Evolutionary conservation across 2,329 filamentous ascomycete species (phyloP).

Genomic region (Pestalotiopsis fici): DNA sequence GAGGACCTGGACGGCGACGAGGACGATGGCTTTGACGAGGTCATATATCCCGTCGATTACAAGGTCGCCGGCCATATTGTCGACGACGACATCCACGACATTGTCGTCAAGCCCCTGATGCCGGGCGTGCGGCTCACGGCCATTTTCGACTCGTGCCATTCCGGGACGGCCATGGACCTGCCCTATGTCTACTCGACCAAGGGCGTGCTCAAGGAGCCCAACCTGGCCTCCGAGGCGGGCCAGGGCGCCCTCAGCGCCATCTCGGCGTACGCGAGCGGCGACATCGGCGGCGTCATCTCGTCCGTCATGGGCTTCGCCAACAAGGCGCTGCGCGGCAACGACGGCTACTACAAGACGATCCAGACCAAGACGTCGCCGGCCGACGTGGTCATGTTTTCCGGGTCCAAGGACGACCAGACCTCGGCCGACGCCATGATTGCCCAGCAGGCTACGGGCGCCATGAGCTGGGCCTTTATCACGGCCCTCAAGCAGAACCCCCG

Average conservation of each 20-base stretch:
- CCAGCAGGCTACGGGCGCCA: conserved; percentile 90
- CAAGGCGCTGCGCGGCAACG: conserved; percentile 79
- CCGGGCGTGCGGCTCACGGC: conserved; percentile 60
- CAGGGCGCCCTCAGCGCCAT: conserved; percentile 63
- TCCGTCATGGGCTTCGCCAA: conserved; percentile 85
- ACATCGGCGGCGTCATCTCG: conserved; percentile 79
- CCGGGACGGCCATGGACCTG: conserved; percentile 65
- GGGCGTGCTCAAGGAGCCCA: conserved; percentile 68
- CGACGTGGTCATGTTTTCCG: conserved; percentile 97
- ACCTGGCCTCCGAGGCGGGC: conserved; percentile 67
- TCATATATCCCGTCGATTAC: conserved; percentile 84
- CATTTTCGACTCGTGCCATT: conserved; percentile 69
- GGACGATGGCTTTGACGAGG: conserved; percentile 80
- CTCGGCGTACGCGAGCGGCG: conserved; percentile 65
- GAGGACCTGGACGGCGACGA: conserved; percentile 79
- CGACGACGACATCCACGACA: conserved; percentile 80
- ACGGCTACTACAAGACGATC: conserved; percentile 78
- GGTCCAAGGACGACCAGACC: conserved; percentile 95
- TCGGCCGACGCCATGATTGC: conserved; percentile 90
- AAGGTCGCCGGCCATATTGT: conserved; percentile 78
- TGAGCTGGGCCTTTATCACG: conserved; percentile 96
- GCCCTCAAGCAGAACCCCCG: conserved; percentile 95
- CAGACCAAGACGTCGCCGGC: conserved; percentile 92
- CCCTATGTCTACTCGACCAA: conserved; percentile 72
- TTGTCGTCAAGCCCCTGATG: conserved; percentile 63